Conservation (phyloP, 2,329 filamentous ascomycete species). For the Aureobasidium melanogenum region DNA sequence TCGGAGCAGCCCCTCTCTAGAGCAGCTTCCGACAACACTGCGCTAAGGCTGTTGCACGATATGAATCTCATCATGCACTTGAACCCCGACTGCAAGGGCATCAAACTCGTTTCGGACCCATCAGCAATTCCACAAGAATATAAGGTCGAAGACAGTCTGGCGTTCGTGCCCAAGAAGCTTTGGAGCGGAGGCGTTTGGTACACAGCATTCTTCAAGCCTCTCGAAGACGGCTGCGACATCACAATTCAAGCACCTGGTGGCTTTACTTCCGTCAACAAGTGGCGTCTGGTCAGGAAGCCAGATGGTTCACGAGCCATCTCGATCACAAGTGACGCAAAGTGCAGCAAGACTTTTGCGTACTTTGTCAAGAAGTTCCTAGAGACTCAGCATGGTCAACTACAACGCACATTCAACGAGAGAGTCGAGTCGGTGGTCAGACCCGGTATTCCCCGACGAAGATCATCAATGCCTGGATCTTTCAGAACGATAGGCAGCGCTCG, state of each 20-base stretch:
- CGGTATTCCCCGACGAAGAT: neutral
- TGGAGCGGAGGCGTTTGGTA: slow-evolving; percentile 27
- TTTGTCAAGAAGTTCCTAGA: slow-evolving; percentile 27
- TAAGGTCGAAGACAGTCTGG: slow-evolving; percentile 28
- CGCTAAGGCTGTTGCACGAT: slow-evolving; percentile 24
- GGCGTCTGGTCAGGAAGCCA: slow-evolving; percentile 21
- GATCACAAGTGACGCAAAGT: slow-evolving; percentile 25
- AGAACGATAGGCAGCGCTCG: neutral
- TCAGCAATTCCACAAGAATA: slow-evolving; percentile 14
- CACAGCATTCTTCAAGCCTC: slow-evolving; percentile 22
- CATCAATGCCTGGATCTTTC: slow-evolving; percentile 2
- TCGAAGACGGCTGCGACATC: slow-evolving; percentile 26
- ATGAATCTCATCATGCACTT: slow-evolving; percentile 24
- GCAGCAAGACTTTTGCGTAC: slow-evolving; percentile 22
- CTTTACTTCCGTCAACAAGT: slow-evolving; percentile 26
- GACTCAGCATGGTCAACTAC: slow-evolving; percentile 23
- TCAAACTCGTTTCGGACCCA: slow-evolving; percentile 12
- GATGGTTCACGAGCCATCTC: slow-evolving; percentile 10
- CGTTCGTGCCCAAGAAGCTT: slow-evolving; percentile 26
- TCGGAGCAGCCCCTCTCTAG: slow-evolving; percentile 22
- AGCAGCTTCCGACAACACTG: slow-evolving; percentile 18
- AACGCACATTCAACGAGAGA: slow-evolving; percentile 23
- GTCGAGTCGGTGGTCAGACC: slow-evolving; percentile 11
- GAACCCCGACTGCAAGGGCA: slow-evolving; percentile 24
- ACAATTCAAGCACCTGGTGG: slow-evolving; percentile 26